Evolutionary conservation across 176 grass and related monocot genomes (phyloP), one percentile per base, ranked within the genome.

Genomic region (Oryza brachyantha): DNA sequence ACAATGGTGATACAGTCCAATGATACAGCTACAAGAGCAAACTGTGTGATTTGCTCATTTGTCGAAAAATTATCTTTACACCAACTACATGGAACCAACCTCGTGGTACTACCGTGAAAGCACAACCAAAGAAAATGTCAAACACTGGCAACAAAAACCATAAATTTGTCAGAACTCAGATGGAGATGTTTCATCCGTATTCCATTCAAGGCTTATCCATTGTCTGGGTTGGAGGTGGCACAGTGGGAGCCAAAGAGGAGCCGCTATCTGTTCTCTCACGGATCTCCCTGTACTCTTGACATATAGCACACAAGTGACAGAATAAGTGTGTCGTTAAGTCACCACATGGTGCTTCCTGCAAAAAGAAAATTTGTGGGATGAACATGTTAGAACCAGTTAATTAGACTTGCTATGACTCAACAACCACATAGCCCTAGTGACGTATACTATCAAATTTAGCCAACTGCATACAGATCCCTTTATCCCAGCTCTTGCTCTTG

Each of bases 281-380:
- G 61, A 97, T 94, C 89, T 97, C 91, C 82, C 91, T 88, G 76
- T 88, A 92, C 85, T 97, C 91, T 85, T 92, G 94, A 48, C 94
- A 97, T 66, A 97, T 88, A 50, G 91, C 94, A 46, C 94, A 97
- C 61, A 92, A 45, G 76, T 97, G 94, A 61, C 94, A 94, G 84
- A 91, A 94, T 74, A 97, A 86, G 69, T 97, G 91, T 9, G 94
- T 97, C 29, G 85, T 84, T 69, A 88, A 88, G 76, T 97, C 94
- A 7, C 90, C 88, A 26, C 94, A 94, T 10, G 91, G 91, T 46
- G 86, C 87, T 87, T 94, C 94, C 94, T 97, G 64, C 26, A 92
- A 74, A 74, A 73, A 40, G 21, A 37, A 57, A 69, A 26, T 57
- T 73, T 59, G 64, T 57, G 41, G 17, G 7, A 48, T 62, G 63